These are phyloP conservation scores for Alternaria gaisen DNA, from an alignment of 2,329 filamentous ascomycete genomes.

Conservation along the genomic window DNA sequence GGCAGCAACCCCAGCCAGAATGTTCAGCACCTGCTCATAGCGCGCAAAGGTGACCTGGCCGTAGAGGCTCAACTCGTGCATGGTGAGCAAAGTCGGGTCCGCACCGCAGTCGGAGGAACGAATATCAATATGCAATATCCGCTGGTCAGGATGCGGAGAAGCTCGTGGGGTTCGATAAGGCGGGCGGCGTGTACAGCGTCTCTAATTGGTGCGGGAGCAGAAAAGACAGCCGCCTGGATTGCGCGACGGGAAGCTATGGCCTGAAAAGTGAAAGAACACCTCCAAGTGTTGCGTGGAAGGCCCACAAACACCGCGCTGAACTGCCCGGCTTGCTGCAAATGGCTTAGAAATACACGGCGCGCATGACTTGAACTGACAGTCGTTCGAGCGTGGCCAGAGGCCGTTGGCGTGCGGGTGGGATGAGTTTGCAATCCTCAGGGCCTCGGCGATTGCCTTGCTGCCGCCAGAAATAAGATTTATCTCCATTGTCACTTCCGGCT, in stretches of 20 bases:
- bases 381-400: constrained; percentile 37
- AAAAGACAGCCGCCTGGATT: constrained; percentile 20
- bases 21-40: constrained; percentile 68
- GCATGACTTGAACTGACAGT: constrained; percentile 22
- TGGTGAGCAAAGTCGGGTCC: constrained; percentile 42
- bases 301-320: constrained; percentile 19
- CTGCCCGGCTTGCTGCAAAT: constrained; percentile 16
- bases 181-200: constrained; percentile 18
- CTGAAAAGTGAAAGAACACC: constrained; percentile 25
- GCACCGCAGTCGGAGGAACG: constrained; percentile 21
- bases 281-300: constrained; percentile 24
- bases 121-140: constrained; percentile 39
- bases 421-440: constrained; percentile 14
- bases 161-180: constrained; percentile 42
- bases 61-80: constrained; percentile 71
- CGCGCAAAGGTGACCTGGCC: constrained; percentile 65
- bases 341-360: constrained; percentile 22
- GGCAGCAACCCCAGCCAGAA: constrained; percentile 68
- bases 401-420: constrained; percentile 9
- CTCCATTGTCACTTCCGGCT: constrained; percentile 26
- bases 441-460: constrained; percentile 27
- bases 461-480: constrained; percentile 34
- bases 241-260: constrained; percentile 32
- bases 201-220: constrained; percentile 34
- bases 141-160: constrained; percentile 31